Evolutionary conservation across 1,284 basidiomycete genomes (phyloP).

Genomic region (Ustilago crameri): DNA sequence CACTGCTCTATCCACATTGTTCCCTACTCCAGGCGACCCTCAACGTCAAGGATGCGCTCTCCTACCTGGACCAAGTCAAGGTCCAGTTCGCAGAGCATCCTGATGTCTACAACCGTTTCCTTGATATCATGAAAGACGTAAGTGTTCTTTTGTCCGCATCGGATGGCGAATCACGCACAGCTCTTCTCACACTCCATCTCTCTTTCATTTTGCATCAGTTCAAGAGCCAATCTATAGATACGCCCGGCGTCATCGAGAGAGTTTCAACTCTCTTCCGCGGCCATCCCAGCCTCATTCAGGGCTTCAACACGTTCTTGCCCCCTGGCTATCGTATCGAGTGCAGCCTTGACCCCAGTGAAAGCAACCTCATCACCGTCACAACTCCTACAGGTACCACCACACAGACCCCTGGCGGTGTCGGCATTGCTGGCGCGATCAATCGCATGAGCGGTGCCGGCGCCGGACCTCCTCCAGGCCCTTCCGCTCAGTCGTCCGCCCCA

Average conservation of each 20-base stretch:
- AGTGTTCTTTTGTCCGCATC: conserved; percentile 5
- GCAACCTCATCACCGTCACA: conserved; percentile 90
- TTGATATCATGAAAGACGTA: conserved; percentile 97
- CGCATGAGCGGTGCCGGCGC: conserved; percentile 59
- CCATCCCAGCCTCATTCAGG: conserved; percentile 91
- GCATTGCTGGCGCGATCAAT: conserved; percentile 61
- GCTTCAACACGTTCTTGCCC: conserved; percentile 98
- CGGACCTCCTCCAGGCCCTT: conserved; percentile 24
- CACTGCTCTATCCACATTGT: background rate
- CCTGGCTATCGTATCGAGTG: conserved; percentile 96
- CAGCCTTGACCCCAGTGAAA: conserved; percentile 73
- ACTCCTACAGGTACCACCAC: conserved; percentile 85
- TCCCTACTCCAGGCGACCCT: conserved; percentile 58
- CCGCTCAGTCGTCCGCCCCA: conserved; percentile 25
- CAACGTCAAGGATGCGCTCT: conserved; percentile 84
- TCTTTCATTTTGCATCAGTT: conserved; percentile 40
- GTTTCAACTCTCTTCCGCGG: conserved; percentile 95
- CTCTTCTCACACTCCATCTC: background rate
- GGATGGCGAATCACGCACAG: background rate
- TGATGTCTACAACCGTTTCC: conserved; percentile 94
- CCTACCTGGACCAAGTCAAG: conserved; percentile 96
- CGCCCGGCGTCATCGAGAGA: conserved; percentile 96
- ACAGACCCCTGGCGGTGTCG: conserved; percentile 70
- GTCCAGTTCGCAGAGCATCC: conserved; percentile 85
- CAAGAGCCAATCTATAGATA: conserved; percentile 78